These are phyloP conservation scores for Colletotrichum limetticola DNA, from an alignment of 2,329 filamentous ascomycete species.

Conservation along the genomic window DNA sequence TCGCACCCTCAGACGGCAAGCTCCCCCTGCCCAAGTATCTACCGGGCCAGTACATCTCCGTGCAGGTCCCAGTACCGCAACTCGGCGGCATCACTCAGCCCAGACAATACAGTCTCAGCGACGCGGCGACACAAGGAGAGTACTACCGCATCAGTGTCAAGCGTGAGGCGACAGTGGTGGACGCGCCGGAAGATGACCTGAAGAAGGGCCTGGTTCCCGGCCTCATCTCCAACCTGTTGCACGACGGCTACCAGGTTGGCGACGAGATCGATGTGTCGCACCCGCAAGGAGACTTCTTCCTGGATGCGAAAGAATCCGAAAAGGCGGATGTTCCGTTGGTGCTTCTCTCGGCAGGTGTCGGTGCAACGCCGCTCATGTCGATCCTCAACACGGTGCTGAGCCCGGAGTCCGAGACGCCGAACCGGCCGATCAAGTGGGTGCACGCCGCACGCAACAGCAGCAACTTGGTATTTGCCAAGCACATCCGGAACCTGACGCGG, in stretches of 20 bases:
- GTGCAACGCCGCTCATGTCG: constrained; percentile 72
- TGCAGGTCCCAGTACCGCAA: constrained; percentile 70
- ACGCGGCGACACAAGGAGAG: constrained; percentile 56
- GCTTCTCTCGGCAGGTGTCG: constrained; percentile 75
- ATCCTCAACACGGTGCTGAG: constrained; percentile 68
- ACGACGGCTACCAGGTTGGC: constrained; percentile 58
- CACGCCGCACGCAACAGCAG: constrained; percentile 66
- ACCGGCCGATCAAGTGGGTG: constrained; percentile 68
- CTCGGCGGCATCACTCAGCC: constrained; percentile 72
- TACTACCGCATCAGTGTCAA: constrained; percentile 83
- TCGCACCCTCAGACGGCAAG: constrained; percentile 69
- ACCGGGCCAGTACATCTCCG: constrained; percentile 79
- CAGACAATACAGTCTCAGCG: constrained; percentile 80
- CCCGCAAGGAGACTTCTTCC: constrained; percentile 71
- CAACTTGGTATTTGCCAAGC: constrained; percentile 64
- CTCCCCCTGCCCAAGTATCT: constrained; percentile 66
- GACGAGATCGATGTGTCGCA: constrained; percentile 66
- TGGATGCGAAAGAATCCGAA: constrained; percentile 56
- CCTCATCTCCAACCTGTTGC: constrained; percentile 64
- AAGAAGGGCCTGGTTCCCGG: constrained; percentile 51
- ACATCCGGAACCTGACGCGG: constrained; percentile 56
- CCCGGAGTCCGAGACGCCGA: constrained; percentile 38
- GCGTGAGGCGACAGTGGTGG: constrained; percentile 55
- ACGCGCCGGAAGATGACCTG: constrained; percentile 44
- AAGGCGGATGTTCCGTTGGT: constrained; percentile 65